Evolutionary conservation across 2,329 filamentous ascomycete species (phyloP), one percentile per base, ranked within the genome.

Genomic region (Fusarium torreyae): DNA sequence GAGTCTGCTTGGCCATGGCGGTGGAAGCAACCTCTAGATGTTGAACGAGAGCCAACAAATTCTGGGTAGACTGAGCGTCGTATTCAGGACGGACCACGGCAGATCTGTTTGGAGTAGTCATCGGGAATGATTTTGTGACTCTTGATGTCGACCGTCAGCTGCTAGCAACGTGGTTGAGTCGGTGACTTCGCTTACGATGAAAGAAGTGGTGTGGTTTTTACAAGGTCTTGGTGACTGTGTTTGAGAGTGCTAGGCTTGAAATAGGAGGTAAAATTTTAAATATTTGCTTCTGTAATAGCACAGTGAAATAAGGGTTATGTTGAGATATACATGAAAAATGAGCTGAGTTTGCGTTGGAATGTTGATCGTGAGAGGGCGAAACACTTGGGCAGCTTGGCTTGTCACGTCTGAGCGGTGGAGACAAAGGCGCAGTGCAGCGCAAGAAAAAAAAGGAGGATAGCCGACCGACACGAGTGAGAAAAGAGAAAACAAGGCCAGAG

Each of bases 401-500:
- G 39, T 31, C 31, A 34, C n/a, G 43, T 56, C 43, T 50, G 20
- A n/a, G 48, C 40, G 31, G 64, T 70, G 66, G 66, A 55, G 66
- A 57, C 33, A 10, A 38, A 50, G 38, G 38, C 42, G 55, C 18
- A 49, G n/a, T 20, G 43, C 20, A 31, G 56, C 58, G 52, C 18
- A 40, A 26, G 34, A 31, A 34, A 17, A 17, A 20, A 34, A 34
- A 28, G 31, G n/a, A 9, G 33, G 22, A 57, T 22, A 11, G 40
- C 28, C 28, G 28, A 31, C 28, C 28, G 28, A 31, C 28, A 43
- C 42, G 24, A 56, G 18, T 3, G 49, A 57, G 66, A 56, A 8
- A 69, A 69, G 66, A 70, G 66, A 56, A n/a, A 69, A 69, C 66
- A 70, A 59, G 38, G 15, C 66, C 55, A 54, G 39, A 33, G 7